phyloP scores from a whole-genome alignment of 495 filamentous ascomycete genomes.

The Penicillium alfredii region DNA sequence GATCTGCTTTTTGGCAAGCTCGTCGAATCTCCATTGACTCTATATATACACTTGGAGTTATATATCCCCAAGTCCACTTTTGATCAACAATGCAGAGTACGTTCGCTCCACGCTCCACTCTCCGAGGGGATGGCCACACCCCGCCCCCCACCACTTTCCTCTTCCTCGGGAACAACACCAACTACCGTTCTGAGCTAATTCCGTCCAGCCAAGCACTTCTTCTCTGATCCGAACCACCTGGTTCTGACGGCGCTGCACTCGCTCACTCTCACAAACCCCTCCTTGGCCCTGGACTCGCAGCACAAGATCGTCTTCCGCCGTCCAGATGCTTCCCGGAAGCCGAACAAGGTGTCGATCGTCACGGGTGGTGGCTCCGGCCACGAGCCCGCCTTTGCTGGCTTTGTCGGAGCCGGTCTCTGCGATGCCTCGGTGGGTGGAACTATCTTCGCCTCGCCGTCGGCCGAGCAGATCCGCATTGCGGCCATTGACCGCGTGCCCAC shows the following conservation, averaged over 20 bases:
- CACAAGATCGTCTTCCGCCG: slow-evolving; percentile 87
- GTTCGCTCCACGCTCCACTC: slow-evolving; percentile 5
- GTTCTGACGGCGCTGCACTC: slow-evolving; percentile 73
- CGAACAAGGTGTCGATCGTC: slow-evolving; percentile 67
- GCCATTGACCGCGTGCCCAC: slow-evolving; percentile 66
- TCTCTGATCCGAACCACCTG: slow-evolving; percentile 76
- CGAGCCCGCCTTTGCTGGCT: slow-evolving; percentile 81
- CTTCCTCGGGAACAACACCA: slow-evolving; percentile 21
- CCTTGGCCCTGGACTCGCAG: slow-evolving; percentile 65
- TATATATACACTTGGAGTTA: slow-evolving; percentile 1
- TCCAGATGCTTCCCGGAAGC: slow-evolving; percentile 43
- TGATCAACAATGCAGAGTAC: slow-evolving; percentile 22
- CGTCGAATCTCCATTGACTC: too few relatives aligned
- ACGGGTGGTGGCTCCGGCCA: slow-evolving; percentile 91
- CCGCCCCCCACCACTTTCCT: slow-evolving; percentile 1
- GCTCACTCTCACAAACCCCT: slow-evolving; percentile 78
- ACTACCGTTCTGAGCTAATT: slow-evolving; percentile 11
- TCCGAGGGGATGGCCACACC: slow-evolving; percentile 9
- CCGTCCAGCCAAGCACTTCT: slow-evolving; percentile 78
- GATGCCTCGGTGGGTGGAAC: slow-evolving; percentile 83
- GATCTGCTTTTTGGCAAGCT: too few relatives aligned
- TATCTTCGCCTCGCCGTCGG: slow-evolving; percentile 85
- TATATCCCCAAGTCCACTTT: slow-evolving; percentile 3
- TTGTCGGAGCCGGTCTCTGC: slow-evolving; percentile 68
- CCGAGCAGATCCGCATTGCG: slow-evolving; percentile 77